phyloP scores from a whole-genome alignment of 352 stramenopile species.

The Globisporangium splendens region DNA sequence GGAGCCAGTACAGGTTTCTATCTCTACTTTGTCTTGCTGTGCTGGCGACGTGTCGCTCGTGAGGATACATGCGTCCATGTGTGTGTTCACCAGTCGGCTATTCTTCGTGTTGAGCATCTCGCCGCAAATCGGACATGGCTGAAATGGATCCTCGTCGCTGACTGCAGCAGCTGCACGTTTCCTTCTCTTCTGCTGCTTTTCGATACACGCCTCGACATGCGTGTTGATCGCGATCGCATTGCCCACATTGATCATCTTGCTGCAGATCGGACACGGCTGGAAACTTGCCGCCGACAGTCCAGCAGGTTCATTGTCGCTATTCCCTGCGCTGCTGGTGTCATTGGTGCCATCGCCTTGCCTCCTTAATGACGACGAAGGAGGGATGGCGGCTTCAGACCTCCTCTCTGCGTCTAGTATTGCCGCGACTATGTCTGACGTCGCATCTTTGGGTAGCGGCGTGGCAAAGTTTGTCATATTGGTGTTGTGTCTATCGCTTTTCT shows the following conservation, averaged over 20 bases:
- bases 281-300: constrained; percentile 10
- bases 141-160: neutral
- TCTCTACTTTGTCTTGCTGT: neutral
- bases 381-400: no score
- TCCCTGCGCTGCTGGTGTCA: no score
- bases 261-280: constrained; percentile 57
- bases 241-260: constrained; percentile 39
- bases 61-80: constrained; percentile 54
- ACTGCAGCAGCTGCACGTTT: neutral
- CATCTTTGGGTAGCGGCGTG: constrained; percentile 8
- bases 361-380: no score
- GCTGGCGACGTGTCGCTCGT: neutral
- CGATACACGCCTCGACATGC: constrained; percentile 58
- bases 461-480: constrained; percentile 13
- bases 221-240: constrained; percentile 59
- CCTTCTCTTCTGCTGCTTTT: neutral
- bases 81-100: constrained; percentile 49
- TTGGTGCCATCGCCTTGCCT: no score
- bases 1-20: no score
- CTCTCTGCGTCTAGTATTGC: constrained; percentile 14
- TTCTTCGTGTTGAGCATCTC: constrained; percentile 42
- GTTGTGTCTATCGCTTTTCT: constrained; percentile 1
- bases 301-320: no score
- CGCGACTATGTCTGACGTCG: constrained; percentile 14
- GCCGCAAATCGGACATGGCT: constrained; percentile 57